Conservation (phyloP, 805 yeast species). For the Gaillardinia entomophila region DNA sequence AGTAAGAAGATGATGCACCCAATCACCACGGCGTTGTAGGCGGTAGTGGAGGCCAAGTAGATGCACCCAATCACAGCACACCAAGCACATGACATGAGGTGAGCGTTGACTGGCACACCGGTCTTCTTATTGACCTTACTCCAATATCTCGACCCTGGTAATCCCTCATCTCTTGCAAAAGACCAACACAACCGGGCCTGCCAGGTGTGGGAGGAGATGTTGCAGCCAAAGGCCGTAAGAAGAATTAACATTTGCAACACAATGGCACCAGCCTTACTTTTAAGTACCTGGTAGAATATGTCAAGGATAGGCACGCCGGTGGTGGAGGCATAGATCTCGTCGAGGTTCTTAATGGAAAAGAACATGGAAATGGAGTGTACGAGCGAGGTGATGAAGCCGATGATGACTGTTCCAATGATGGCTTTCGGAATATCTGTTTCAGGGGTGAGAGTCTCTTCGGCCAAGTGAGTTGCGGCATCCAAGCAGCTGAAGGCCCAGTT, state of each 20-base stretch:
- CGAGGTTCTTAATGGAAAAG: constrained; percentile 50
- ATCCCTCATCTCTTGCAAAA: constrained; percentile 59
- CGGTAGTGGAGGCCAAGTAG: constrained; percentile 61
- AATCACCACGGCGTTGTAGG: constrained; percentile 59
- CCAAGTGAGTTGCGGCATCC: constrained; percentile 68
- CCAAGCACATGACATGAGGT: constrained; percentile 47
- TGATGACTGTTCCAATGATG: constrained; percentile 56
- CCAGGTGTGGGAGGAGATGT: constrained; percentile 61
- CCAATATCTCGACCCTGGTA: constrained; percentile 51
- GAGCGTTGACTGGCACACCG: constrained; percentile 57
- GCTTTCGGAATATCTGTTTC: constrained; percentile 56
- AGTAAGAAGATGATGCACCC: constrained; percentile 57
- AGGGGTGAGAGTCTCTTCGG: constrained; percentile 59
- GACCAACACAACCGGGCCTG: constrained; percentile 66
- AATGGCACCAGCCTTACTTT: constrained; percentile 49
- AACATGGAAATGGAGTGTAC: constrained; percentile 51
- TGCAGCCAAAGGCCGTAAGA: constrained; percentile 52
- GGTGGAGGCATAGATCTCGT: constrained; percentile 40
- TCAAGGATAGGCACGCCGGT: constrained; percentile 64
- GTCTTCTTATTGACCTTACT: constrained; percentile 40
- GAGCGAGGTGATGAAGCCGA: constrained; percentile 60
- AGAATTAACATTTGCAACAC: constrained; percentile 45
- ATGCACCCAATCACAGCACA: constrained; percentile 54
- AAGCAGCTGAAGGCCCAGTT: constrained; percentile 66
- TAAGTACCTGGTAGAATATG: constrained; percentile 54